Evolutionary conservation across 169 alveolate genomes (phyloP).

Genomic region (Cyclospora cayetanensis): DNA sequence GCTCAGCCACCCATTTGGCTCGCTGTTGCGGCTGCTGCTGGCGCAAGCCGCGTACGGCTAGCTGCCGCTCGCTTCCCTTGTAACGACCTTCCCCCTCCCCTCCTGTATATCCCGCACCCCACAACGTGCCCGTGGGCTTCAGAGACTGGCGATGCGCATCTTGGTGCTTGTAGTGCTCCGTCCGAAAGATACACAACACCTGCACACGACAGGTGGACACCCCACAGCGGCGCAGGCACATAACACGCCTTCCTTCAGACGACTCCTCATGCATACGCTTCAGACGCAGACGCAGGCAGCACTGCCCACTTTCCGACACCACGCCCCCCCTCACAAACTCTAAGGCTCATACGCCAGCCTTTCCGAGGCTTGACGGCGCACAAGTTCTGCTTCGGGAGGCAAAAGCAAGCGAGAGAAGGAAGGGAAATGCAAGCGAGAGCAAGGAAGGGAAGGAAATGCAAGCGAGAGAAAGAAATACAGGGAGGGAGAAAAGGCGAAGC

Average conservation of each 20-base stretch:
- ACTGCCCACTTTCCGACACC: too few relatives aligned
- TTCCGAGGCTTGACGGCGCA: background rate
- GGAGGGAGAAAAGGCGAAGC: background rate
- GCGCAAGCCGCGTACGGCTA: too few relatives aligned
- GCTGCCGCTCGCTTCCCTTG: too few relatives aligned
- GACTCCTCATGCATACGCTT: background rate
- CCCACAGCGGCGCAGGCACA: too few relatives aligned
- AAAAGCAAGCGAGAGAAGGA: background rate
- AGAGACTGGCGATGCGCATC: conserved; percentile 16
- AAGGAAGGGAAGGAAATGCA: background rate
- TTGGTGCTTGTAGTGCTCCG: conserved; percentile 41
- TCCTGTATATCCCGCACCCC: background rate
- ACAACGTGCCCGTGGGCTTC: background rate
- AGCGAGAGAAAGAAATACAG: background rate
- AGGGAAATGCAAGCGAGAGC: background rate
- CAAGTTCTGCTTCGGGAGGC: background rate
- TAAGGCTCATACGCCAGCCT: too few relatives aligned
- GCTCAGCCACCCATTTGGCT: background rate
- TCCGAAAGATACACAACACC: conserved; percentile 34
- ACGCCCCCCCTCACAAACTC: too few relatives aligned
- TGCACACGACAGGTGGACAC: background rate
- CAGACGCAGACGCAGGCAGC: too few relatives aligned
- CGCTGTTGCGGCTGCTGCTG: background rate
- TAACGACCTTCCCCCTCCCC: too few relatives aligned
- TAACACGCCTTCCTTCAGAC: background rate